phyloP scores from a whole-genome alignment of 345 rosid genomes.

The Toxicodendron radicans region DNA sequence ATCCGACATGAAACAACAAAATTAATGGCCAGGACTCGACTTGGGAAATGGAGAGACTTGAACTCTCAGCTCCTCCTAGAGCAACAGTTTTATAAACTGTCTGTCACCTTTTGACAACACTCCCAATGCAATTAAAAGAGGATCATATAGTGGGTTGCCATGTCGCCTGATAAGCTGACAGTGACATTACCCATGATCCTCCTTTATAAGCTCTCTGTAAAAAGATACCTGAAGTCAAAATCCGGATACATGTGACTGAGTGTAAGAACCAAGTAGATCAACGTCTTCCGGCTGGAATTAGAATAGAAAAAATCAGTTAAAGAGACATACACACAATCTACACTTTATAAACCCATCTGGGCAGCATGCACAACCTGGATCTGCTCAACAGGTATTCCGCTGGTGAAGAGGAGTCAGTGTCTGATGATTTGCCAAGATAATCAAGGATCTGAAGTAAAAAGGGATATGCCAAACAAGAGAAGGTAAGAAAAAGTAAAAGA shows the following conservation, averaged over 20 bases:
- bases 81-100: constrained; percentile 85
- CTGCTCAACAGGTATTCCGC: constrained; percentile 79
- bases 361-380: constrained; percentile 64
- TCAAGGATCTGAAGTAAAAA: constrained; percentile 69
- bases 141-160: constrained; percentile 90
- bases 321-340: constrained; percentile 7
- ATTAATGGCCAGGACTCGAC: constrained; percentile 18
- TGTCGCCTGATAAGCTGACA: constrained; percentile 91
- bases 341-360: constrained; percentile 14
- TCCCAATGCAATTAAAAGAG: constrained; percentile 65
- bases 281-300: constrained; percentile 85
- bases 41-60: constrained; percentile 98
- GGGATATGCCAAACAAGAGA: not conserved
- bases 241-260: constrained; percentile 92
- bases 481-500: not conserved
- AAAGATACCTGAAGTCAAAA: constrained; percentile 91
- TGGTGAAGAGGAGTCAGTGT: constrained; percentile 73
- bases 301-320: constrained; percentile 34
- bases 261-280: constrained; percentile 93
- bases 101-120: constrained; percentile 99
- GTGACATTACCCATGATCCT: constrained; percentile 99
- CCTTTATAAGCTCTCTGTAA: constrained; percentile 30
- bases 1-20: constrained; percentile 17
- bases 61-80: constrained; percentile 98
- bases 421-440: constrained; percentile 80